Conservation (phyloP, 2,329 filamentous ascomycete genomes). For the Leptodontidium sp. region DNA sequence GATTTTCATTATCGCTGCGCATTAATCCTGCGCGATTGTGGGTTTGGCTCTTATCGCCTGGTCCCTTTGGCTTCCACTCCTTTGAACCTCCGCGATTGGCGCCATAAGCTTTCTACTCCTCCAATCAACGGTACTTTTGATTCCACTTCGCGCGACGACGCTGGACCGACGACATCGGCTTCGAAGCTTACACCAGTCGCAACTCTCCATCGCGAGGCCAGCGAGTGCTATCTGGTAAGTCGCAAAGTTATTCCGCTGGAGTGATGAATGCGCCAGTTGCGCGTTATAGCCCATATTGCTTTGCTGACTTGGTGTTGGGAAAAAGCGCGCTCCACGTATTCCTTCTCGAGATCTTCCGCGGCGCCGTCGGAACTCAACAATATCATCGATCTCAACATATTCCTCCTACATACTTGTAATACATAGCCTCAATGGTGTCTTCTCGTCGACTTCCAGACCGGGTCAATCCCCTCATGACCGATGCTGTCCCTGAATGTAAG, state of each 20-base stretch:
- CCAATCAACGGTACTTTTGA: slow-evolving; percentile 23
- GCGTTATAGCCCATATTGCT: slow-evolving; percentile 1
- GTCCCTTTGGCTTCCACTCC: slow-evolving; percentile 23
- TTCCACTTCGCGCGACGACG: slow-evolving; percentile 28
- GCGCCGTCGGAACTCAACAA: slow-evolving; percentile 13
- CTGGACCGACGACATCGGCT: slow-evolving; percentile 12
- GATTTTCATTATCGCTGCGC: slow-evolving; percentile 27
- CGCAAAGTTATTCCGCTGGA: not conserved
- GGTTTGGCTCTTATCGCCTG: slow-evolving; percentile 25
- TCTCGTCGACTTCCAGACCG: slow-evolving; percentile 59
- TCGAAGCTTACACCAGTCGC: slow-evolving; percentile 26
- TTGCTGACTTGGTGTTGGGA: slow-evolving; percentile 19
- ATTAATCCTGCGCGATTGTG: slow-evolving; percentile 22
- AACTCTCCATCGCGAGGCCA: slow-evolving; percentile 4
- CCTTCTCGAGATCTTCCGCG: slow-evolving; percentile 15
- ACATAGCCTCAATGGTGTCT: slow-evolving; percentile 36
- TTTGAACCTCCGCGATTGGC: slow-evolving; percentile 21
- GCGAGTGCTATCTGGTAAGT: slow-evolving; percentile 18
- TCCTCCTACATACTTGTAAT: slow-evolving; percentile 22
- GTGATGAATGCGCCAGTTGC: slow-evolving; percentile 20
- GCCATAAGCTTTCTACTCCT: not conserved
- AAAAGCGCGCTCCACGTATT: slow-evolving; percentile 21
- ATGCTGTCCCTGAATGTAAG: slow-evolving; percentile 71
- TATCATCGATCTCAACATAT: slow-evolving; percentile 25
- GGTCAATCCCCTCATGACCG: slow-evolving; percentile 72